A percentile compares a stretch with the other conserved stretches of the same genome.
These are phyloP conservation scores for Graphilbum sp. DNA, from an alignment of 2,329 filamentous ascomycete species.

Conservation along the genomic window DNA sequence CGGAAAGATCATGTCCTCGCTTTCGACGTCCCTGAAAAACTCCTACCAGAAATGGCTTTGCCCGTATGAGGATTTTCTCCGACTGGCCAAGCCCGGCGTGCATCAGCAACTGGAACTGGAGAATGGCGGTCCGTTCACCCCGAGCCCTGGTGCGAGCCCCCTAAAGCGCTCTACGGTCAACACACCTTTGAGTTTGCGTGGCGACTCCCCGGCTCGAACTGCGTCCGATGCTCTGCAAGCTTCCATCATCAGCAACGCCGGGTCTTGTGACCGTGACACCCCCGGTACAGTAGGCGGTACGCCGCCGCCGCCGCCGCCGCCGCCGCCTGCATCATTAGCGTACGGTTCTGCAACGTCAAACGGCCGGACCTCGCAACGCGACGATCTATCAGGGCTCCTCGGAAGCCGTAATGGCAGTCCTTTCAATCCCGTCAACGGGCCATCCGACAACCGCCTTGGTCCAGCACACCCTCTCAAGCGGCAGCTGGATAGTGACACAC, in stretches of 20 bases:
- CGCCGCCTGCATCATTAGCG: conserved; percentile 33
- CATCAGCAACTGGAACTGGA: conserved; percentile 89
- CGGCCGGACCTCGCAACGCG: neutral
- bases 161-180: conserved; percentile 48
- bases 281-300: conserved; percentile 23
- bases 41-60: conserved; percentile 95
- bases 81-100: conserved; percentile 84
- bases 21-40: conserved; percentile 95
- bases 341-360: conserved; percentile 41
- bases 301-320: conserved; percentile 37
- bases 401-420: conserved; percentile 47
- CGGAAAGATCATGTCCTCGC: conserved; percentile 97
- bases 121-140: conserved; percentile 81
- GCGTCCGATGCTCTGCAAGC: conserved; percentile 37
- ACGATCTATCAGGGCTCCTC: neutral
- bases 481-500: conserved; percentile 47
- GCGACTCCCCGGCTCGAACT: conserved; percentile 49
- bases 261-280: conserved; percentile 30
- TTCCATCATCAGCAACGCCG: conserved; percentile 28
- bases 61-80: conserved; percentile 89
- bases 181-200: conserved; percentile 39
- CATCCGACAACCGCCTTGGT: conserved; percentile 42
- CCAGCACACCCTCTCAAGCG: conserved; percentile 56
- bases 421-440: conserved; percentile 44
- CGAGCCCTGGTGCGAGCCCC: conserved; percentile 51